phyloP scores from a whole-genome alignment of 2,329 filamentous ascomycete species.

The Exophiala viscosa region DNA sequence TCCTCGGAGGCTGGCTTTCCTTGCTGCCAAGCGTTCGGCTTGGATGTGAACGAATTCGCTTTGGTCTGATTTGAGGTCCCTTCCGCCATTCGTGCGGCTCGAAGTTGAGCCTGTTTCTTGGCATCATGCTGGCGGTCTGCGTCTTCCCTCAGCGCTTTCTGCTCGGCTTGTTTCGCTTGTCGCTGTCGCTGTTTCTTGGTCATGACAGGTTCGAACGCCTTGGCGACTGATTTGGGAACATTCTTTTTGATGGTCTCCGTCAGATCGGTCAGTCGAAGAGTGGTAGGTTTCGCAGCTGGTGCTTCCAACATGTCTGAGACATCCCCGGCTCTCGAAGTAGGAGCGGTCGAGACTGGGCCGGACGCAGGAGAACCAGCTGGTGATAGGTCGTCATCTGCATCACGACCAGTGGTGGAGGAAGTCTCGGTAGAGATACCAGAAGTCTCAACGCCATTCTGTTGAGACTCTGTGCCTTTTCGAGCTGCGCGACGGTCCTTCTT shows the following conservation, averaged over 20 bases:
- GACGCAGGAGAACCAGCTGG: slow-evolving; percentile 61
- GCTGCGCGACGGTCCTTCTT: slow-evolving; percentile 43
- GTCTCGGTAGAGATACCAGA: slow-evolving; percentile 53
- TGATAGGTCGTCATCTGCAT: slow-evolving; percentile 74
- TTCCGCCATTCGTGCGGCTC: slow-evolving; percentile 74
- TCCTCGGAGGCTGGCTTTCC: slow-evolving; percentile 29
- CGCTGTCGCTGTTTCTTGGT: slow-evolving; percentile 96
- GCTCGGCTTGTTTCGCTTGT: slow-evolving; percentile 78
- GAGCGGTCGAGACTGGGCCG: slow-evolving; percentile 34
- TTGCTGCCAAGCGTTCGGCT: slow-evolving; percentile 54
- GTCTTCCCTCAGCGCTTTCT: slow-evolving; percentile 69
- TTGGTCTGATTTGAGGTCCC: slow-evolving; percentile 81
- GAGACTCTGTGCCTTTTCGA: slow-evolving; percentile 43
- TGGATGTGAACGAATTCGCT: slow-evolving; percentile 46
- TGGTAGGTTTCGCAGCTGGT: slow-evolving; percentile 61
- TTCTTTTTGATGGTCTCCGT: slow-evolving; percentile 52
- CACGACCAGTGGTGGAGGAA: slow-evolving; percentile 68
- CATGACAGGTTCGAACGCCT: slow-evolving; percentile 65
- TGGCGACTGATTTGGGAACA: slow-evolving; percentile 57
- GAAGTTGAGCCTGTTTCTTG: slow-evolving; percentile 76
- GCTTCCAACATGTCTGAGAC: slow-evolving; percentile 91
- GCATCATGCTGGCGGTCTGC: slow-evolving; percentile 74
- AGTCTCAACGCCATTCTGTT: slow-evolving; percentile 44
- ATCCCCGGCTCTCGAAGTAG: slow-evolving; percentile 59
- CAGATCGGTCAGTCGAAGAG: slow-evolving; percentile 74